Evolutionary conservation across 2,329 filamentous ascomycete genomes (phyloP).

Genomic region (Ploettnerulaceae sp.): DNA sequence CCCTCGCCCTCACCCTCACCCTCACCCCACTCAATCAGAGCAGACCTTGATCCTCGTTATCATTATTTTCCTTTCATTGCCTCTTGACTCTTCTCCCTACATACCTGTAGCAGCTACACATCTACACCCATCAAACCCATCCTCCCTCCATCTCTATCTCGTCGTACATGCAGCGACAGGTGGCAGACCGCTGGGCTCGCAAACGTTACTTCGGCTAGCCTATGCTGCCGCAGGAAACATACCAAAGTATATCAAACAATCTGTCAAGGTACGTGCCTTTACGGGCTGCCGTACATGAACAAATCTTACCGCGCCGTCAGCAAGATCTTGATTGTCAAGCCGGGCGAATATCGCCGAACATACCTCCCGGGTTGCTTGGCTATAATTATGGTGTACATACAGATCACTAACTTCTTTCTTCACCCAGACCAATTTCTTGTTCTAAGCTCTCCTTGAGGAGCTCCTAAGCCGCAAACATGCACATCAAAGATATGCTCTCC

Average conservation of each 20-base stretch:
- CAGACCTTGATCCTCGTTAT: background rate
- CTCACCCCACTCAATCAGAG: background rate
- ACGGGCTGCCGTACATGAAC: background rate
- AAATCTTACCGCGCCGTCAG: no score
- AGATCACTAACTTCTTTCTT: background rate
- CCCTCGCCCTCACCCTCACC: background rate
- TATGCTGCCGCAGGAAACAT: conserved; percentile 24
- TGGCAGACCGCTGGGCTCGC: conserved; percentile 45
- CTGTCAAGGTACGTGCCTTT: conserved; percentile 1
- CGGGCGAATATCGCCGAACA: no score
- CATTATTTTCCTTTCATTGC: background rate
- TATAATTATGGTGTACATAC: no score
- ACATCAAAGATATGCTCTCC: conserved; percentile 87
- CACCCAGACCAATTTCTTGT: background rate
- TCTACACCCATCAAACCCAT: background rate
- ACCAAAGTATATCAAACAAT: background rate
- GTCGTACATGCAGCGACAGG: conserved; percentile 49
- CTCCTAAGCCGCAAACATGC: conserved; percentile 58
- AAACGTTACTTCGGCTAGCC: conserved; percentile 42
- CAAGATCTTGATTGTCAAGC: no score
- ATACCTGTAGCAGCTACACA: background rate
- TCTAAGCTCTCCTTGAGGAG: conserved; percentile 12
- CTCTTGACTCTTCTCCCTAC: background rate
- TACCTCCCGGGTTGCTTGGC: no score
- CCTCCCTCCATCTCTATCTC: conserved; percentile 1